Evolutionary conservation across 2,329 filamentous ascomycete genomes (phyloP).

Genomic region (Nannizziopsis barbatae): DNA sequence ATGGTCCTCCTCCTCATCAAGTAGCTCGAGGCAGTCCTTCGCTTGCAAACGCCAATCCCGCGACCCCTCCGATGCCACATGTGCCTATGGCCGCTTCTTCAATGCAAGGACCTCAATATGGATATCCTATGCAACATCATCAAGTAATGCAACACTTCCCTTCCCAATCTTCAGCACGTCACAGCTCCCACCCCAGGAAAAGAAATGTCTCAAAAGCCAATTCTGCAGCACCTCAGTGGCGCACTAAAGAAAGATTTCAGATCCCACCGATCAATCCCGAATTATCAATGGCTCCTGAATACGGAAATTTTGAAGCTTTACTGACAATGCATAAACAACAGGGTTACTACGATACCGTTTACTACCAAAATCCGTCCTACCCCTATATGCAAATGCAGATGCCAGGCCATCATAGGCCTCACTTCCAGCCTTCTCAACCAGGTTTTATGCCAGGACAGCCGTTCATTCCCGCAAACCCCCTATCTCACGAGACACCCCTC

Average conservation of each 20-base stretch:
- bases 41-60: constrained; percentile 53
- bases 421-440: constrained; percentile 37
- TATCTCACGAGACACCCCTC: constrained; percentile 56
- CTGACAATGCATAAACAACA: constrained; percentile 58
- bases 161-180: constrained; percentile 22
- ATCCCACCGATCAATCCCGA: constrained; percentile 31
- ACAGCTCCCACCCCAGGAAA: constrained; percentile 28
- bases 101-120: constrained; percentile 51
- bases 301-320: constrained; percentile 59
- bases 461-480: constrained; percentile 34
- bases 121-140: constrained; percentile 49
- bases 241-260: constrained; percentile 13
- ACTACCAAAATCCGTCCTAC: constrained; percentile 32
- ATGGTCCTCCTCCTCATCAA: constrained; percentile 44
- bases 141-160: constrained; percentile 46
- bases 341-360: constrained; percentile 43
- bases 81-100: constrained; percentile 56
- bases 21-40: constrained; percentile 51
- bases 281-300: constrained; percentile 50
- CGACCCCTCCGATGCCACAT: constrained; percentile 59
- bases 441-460: constrained; percentile 44
- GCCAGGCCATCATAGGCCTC: constrained; percentile 25
- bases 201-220: constrained; percentile 21
- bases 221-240: constrained; percentile 16
- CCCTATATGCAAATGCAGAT: constrained; percentile 23